Base-by-base conservation (phyloP, 2,329 filamentous ascomycete genomes). In the Fragosphaeria purpurea region DNA sequence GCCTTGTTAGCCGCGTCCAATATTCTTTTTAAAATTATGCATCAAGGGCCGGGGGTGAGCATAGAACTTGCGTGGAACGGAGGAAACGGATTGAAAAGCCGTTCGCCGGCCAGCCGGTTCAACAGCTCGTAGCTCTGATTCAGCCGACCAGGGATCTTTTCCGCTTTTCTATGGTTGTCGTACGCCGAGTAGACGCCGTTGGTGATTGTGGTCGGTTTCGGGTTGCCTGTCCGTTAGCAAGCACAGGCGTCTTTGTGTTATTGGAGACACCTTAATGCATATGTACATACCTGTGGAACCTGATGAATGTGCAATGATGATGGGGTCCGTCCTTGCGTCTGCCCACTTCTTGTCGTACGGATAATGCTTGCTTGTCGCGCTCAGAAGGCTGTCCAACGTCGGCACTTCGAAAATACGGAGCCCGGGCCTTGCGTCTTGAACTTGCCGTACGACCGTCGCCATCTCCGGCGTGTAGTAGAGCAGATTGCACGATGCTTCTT, bases 161-260 rank as follows among this genome's bases (percentile, higher is more conserved):
- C 48, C 3, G 56, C 33, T 31, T 49, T 53, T 30, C 56, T 44
- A 33, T 56, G 51, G 35, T 51, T 48, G 5, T 57, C 56, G 1
- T 49, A 51, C 1, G 54, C 55, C 4, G 56, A 52, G 35, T 51
- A 55, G 1, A 53, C 54, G 9, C 51, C 56, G 12, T 58, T 55
- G 37, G 53, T 58, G 52, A 58, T 58, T 10, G 52, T 46, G 13
- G 54, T 55, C 7, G 55, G 55, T 46, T 55, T 58, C 4, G 56
- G 56, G 7, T 47, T 41, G 2, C 55, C 55, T 39, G 41, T 13
- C 7, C 22, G 22, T 13, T 42, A 42, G 2, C 35, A 37, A 37
- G 11, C 22, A 3, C 22, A 22, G 3, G 22, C 22, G 22, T 22
- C 22, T 22, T 22, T 22, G 22, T 22, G 22, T 22, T 22, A 3